Base-by-base conservation (phyloP, 1,284 basidiomycete species). In the Afroboletus lepidellus region DNA sequence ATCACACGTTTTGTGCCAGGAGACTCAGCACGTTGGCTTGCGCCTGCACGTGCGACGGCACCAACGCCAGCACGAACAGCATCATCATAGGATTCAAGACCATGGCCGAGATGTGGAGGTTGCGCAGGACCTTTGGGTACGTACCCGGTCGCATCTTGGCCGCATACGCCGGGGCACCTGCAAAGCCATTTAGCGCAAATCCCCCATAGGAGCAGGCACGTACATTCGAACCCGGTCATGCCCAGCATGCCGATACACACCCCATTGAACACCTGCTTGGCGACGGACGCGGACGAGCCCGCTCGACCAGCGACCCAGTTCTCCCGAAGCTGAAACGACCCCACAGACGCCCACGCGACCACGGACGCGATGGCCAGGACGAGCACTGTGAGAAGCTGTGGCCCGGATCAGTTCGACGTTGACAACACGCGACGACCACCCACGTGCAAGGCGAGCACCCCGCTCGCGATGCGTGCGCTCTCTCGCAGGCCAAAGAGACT, bases 171-270 rank as follows among this genome's bases (percentile, higher is more conserved):
- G 87, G 86, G 0, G 77, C 77, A 50, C 83, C 84, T 84, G 55
- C 37, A 7, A 51, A 46, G 18, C 27, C 12, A 16, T 42, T 55
- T 30, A 50, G 16, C 39, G 30, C 20, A 39, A 46, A 25, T 48
- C 39, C 27, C 52, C 9, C 3, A 16, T 27, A 4, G 11, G 27
- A n/a, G 16, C 20, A 20, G 16, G 7, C 41, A 66, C 73, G 25
- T 59, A 84, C 83, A 84, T 74, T 85, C 83, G 58, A 83, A 78
- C 9, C 86, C 85, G 3, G 87, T 88, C 29, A 87, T 73, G 0
- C 84, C 85, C 2, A 89, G 71, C 72, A 88, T 83, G 0, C 82
- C 79, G 7, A 89, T 69, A 57, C 85, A 87, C 24, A 84, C 72
- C 0, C 86, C 87, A 53, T 82, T 72, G 62, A 83, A 89, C 6